Base-by-base conservation (phyloP, 495 filamentous ascomycete species). In the Evansstolkia leycettana region DNA sequence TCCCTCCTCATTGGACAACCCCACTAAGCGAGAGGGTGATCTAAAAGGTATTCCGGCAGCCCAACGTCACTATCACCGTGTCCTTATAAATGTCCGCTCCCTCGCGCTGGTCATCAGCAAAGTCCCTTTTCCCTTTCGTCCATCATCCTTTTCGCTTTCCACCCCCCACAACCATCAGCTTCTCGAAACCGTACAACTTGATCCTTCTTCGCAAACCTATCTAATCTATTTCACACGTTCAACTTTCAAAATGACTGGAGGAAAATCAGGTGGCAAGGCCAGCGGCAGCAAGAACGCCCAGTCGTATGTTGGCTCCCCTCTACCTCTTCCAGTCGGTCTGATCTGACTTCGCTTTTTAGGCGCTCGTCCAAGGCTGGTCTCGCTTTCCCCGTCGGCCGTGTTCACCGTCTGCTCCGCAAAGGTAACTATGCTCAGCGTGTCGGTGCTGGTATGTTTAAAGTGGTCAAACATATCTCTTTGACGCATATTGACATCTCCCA, bases 381-480 rank as follows among this genome's bases (percentile, higher is more conserved):
- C 52, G 90, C 90, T 49, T 98, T 98, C 78, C 90, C 90, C 47
- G 90, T 98, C 59, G 90, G 90, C 62, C 90, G 90, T 92, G 90
- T 98, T 50, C 90, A 98, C 71, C 88, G 90, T 84, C 84, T 98
- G 42, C 76, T 98, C 60, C 80, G 90, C 68, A 98, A 98, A 78
- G 90, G 90, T 56, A 98, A 98, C 83, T 98, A 98, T 56, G 90
- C 90, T 54, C 90, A 96, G 75, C 92, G 90, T 80, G 92, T 94
- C 58, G 90, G 88, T 89, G 88, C 88, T 57, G 81, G 85, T 78
- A 52, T 57, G 70, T 60, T 39, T 41, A 11, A 11, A 17, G 10
- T 1, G 3, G n/a, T 13, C 11, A 10, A 10, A 33, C 20, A 27
- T 23, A 40, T 37, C 3, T 33, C 37, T 9, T 19, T 30, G 12